Conservation (phyloP, 1,139 yeast genomes). For the Eremothecium coryli region DNA sequence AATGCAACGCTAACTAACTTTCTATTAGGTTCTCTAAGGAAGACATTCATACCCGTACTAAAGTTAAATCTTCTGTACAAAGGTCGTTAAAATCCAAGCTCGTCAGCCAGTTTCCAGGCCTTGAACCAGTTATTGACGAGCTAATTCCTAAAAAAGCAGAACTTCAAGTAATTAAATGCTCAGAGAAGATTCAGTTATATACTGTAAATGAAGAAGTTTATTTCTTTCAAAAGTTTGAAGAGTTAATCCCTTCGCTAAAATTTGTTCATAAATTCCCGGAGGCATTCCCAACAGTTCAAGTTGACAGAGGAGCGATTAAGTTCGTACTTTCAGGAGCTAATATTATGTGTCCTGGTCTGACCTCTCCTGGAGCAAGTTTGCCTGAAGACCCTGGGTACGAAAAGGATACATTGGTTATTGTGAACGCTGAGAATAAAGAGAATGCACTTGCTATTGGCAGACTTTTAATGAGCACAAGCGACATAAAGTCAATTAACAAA, state of each 20-base stretch:
- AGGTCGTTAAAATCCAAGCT: constrained; percentile 70
- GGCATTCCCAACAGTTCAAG: constrained; percentile 78
- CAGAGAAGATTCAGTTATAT: constrained; percentile 76
- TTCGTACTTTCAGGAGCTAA: constrained; percentile 91
- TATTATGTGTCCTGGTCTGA: constrained; percentile 95
- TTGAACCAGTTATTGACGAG: constrained; percentile 70
- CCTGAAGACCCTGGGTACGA: constrained; percentile 61
- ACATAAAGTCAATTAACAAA: constrained; percentile 72
- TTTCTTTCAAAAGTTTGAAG: constrained; percentile 78
- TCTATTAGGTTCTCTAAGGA: constrained; percentile 71
- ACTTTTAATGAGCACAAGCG: constrained; percentile 81
- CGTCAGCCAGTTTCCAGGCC: constrained; percentile 58
- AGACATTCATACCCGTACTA: constrained; percentile 82
- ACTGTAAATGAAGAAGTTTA: constrained; percentile 65
- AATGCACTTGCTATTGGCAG: constrained; percentile 85
- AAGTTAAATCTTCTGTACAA: constrained; percentile 86
- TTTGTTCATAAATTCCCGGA: constrained; percentile 77
- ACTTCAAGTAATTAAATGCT: constrained; percentile 73
- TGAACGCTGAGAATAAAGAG: constrained; percentile 91
- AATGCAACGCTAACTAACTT: constrained; percentile 29
- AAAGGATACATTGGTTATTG: constrained; percentile 61
- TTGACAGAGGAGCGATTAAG: constrained; percentile 94
- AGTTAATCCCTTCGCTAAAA: constrained; percentile 65
- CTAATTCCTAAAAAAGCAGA: constrained; percentile 89
- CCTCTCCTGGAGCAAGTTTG: constrained; percentile 78